A percentile compares a stretch with the other conserved stretches of the same genome.
phyloP scores from a whole-genome alignment of 441 rosid species.

The Euphorbia schlechtendalii region DNA sequence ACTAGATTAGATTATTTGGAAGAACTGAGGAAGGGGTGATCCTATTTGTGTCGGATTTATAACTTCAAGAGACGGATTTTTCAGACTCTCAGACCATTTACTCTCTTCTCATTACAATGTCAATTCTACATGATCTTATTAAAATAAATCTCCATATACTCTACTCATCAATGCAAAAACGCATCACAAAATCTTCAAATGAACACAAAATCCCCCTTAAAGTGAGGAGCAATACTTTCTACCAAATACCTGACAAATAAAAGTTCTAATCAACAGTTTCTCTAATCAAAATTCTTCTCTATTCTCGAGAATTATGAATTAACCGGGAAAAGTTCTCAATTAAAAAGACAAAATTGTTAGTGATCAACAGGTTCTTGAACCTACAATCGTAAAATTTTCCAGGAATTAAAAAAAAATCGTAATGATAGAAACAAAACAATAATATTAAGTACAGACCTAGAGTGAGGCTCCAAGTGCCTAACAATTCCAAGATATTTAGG shows the following conservation, averaged over 20 bases:
- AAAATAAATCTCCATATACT: not conserved
- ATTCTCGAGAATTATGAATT: not conserved
- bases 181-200: not conserved
- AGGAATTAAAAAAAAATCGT: not conserved
- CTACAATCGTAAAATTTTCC: not conserved
- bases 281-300: not conserved
- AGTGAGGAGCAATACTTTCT: not conserved
- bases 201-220: not conserved
- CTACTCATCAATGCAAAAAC: not conserved
- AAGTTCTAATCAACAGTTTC: not conserved
- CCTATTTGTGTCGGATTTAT: not conserved
- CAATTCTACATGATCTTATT: not conserved
- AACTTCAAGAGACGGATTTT: not conserved
- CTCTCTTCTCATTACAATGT: not conserved
- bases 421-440: not conserved
- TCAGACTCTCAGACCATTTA: not conserved
- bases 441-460: slow-evolving; percentile 33
- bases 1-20: not conserved
- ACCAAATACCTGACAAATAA: not conserved
- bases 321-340: not conserved
- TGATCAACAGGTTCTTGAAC: not conserved
- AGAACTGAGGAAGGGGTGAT: not conserved
- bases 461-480: slow-evolving; percentile 49
- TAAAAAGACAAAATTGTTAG: not conserved
- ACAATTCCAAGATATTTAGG: slow-evolving; percentile 34